Evolutionary conservation across 805 yeast species (phyloP).

Genomic region (Candida corydali): DNA sequence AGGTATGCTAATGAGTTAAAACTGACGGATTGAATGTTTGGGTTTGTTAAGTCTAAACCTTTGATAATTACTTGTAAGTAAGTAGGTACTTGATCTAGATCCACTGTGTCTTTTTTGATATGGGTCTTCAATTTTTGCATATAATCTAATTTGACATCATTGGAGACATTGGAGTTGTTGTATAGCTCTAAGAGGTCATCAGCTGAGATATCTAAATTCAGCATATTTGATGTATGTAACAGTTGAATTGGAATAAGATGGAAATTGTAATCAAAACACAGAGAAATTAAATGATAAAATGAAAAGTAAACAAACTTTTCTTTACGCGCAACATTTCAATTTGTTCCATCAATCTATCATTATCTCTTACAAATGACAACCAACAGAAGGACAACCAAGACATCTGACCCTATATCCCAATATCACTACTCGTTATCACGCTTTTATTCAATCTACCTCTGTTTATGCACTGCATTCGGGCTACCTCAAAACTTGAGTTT

Average conservation of each 20-base stretch:
- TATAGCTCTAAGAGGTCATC: slow-evolving; percentile 16
- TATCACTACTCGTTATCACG: no score
- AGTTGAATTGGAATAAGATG: neutral
- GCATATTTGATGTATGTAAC: slow-evolving; percentile 2
- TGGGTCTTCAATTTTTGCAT: slow-evolving; percentile 44
- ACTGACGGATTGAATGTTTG: slow-evolving; percentile 36
- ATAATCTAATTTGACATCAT: slow-evolving; percentile 12
- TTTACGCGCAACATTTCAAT: slow-evolving; percentile 4
- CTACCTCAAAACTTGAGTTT: no score
- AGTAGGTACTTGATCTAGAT: slow-evolving; percentile 43
- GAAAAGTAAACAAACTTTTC: no score
- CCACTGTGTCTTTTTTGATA: slow-evolving; percentile 53
- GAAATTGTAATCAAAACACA: slow-evolving; percentile 3
- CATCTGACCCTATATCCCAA: no score
- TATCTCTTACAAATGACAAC: no score
- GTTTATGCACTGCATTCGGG: no score
- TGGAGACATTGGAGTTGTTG: slow-evolving; percentile 10
- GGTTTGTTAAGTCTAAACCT: slow-evolving; percentile 38
- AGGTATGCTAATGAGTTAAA: slow-evolving; percentile 54
- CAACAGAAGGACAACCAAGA: no score
- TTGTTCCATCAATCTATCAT: no score
- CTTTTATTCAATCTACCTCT: no score
- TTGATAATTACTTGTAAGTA: slow-evolving; percentile 48
- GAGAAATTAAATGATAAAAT: slow-evolving; percentile 2
- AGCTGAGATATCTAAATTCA: slow-evolving; percentile 9